Percentiles rank a stretch among this genome's conserved stretches.
Evolutionary conservation across 768 basidiomycete genomes (phyloP).

Genomic region (Cubamyces sp.): DNA sequence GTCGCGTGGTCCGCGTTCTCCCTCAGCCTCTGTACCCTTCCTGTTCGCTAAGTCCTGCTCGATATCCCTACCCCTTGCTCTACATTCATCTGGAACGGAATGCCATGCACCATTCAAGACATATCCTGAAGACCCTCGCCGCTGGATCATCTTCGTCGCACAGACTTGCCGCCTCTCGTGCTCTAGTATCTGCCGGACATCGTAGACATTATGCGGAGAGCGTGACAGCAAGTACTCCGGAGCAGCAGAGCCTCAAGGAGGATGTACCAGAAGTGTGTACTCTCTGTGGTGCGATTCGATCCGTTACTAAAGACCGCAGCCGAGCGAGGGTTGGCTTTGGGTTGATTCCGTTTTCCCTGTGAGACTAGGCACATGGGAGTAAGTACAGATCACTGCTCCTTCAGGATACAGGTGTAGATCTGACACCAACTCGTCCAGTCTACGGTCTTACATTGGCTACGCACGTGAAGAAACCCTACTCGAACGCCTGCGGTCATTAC

Average conservation of each 20-base stretch:
- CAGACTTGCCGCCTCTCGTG: not conserved
- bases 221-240: not conserved
- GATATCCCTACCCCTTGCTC: not conserved
- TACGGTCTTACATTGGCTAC: conserved; percentile 66
- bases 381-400: conserved; percentile 2
- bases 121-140: conserved; percentile 1
- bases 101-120: conserved; percentile 9
- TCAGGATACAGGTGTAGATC: not conserved
- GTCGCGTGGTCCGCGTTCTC: too few species aligned
- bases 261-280: not conserved
- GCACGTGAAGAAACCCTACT: conserved; percentile 65
- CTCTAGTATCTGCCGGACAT: not conserved
- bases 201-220: conserved; percentile 12
- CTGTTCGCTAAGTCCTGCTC: not conserved
- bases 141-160: not conserved
- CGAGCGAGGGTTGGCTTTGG: conserved; percentile 65
- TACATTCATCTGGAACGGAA: not conserved
- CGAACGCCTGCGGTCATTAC: conserved; percentile 46
- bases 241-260: not conserved
- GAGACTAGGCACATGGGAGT: conserved; percentile 75
- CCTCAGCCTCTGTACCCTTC: not conserved
- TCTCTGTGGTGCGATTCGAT: too few species aligned
- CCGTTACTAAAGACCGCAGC: conserved; percentile 2
- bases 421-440: conserved; percentile 39
- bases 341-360: conserved; percentile 82